phyloP scores from a whole-genome alignment of 768 basidiomycete genomes.

The Auriscalpium orientale region DNA sequence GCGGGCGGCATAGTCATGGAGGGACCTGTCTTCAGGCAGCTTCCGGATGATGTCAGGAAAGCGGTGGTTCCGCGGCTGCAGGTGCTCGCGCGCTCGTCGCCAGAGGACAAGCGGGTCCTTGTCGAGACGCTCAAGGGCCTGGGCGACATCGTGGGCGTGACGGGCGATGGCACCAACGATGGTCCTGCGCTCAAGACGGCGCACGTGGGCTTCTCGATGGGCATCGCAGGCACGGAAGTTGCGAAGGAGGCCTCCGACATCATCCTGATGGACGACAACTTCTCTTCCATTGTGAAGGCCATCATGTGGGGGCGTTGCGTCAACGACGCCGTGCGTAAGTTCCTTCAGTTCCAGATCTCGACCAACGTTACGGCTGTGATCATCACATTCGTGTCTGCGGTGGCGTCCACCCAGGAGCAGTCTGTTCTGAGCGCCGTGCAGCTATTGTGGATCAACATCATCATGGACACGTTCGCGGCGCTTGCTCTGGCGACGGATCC shows the following conservation, averaged over 20 bases:
- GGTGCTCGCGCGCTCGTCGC: slow-evolving; percentile 94
- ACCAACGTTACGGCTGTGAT: slow-evolving; percentile 95
- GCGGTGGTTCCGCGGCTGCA: slow-evolving; percentile 89
- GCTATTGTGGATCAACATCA: slow-evolving; percentile 96
- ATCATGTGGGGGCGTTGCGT: slow-evolving; percentile 99
- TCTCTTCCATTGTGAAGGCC: slow-evolving; percentile 91
- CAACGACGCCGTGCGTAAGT: slow-evolving; percentile 96
- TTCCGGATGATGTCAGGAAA: slow-evolving; percentile 60
- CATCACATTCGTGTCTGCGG: slow-evolving; percentile 87
- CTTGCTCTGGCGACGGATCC: slow-evolving; percentile 97
- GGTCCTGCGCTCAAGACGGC: slow-evolving; percentile 94
- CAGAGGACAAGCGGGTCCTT: slow-evolving; percentile 92
- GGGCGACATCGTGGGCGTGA: slow-evolving; percentile 91
- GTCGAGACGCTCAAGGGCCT: slow-evolving; percentile 82
- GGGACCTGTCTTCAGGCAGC: slow-evolving; percentile 84
- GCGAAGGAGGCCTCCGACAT: slow-evolving; percentile 99
- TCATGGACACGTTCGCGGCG: slow-evolving; percentile 98
- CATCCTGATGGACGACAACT: slow-evolving; percentile 97
- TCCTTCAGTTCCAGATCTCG: slow-evolving; percentile 91
- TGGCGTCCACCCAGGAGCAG: slow-evolving; percentile 64
- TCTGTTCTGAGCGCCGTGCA: slow-evolving; percentile 96
- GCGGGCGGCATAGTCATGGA: slow-evolving; percentile 97
- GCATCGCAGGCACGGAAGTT: slow-evolving; percentile 93
- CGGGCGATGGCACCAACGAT: slow-evolving; percentile 98
- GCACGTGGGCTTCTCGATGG: slow-evolving; percentile 96